Base-by-base conservation (phyloP, 179 eudicot genomes). In the Dionaea muscipula region DNA sequence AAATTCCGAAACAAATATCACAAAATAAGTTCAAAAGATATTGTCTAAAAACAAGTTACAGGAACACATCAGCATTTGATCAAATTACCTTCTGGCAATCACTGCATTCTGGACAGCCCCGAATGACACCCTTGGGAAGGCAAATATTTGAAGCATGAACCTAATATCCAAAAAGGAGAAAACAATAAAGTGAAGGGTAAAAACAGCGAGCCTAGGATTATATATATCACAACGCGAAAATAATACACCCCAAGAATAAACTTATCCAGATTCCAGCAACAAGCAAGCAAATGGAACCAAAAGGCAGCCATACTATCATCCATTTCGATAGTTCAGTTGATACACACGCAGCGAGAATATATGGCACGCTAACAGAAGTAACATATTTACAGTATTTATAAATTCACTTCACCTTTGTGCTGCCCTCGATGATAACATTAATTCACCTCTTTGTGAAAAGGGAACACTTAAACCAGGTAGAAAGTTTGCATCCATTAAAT, bases 51-150 rank as follows among this genome's bases (percentile, higher is more conserved):
- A 24, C 31, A 57, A 40, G 28, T 39, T 11, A 41, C 26, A 48
- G 27, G 49, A 40, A 21, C 26, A 14, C 9, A 23, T 8, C 14
- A 56, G 9, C 47, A 5, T 11, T 24, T 26, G 31, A 47, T 26
- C 23, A 66, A 59, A 44, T 46, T 58, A 85, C 89, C 94, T 82
- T 78, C 65, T 69, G 79, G 63, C 82, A 82, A 22, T 71, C 65
- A 25, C 66, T 68, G 65, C 89, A 80, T 24, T 62, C 62, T 61
- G 75, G 16, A 59, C 86, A 82, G 61, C 89, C 89, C 37, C 75
- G 78, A 19, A 68, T 68, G 59, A 78, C 77, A 61, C 90, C 90
- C 70, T 74, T 78, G 0, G 95, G 94, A 63, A 78, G 86, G 54
- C 61, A 55, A 64, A 53, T 49, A 36, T 64, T 45, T 13, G 59